Conservation (phyloP, 2,329 filamentous ascomycete species). For the Colletotrichum orchidophilum region DNA sequence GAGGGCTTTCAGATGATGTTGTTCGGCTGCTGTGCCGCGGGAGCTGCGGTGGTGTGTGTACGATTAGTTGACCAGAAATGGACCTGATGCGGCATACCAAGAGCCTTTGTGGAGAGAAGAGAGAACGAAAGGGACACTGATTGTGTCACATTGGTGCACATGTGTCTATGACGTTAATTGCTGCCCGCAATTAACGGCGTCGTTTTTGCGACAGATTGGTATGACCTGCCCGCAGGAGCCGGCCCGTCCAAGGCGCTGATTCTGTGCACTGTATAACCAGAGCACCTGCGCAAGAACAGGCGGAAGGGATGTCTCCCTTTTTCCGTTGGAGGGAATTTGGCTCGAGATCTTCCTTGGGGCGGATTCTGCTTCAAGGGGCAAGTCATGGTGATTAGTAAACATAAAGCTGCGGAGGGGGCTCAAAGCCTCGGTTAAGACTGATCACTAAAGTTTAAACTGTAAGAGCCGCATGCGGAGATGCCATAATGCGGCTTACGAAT, state of each 20-base stretch:
- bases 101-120: too few relatives aligned
- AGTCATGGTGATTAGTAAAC: not conserved
- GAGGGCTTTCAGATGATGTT: conserved; percentile 18
- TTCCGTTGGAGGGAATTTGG: too few relatives aligned
- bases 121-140: too few relatives aligned
- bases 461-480: too few relatives aligned
- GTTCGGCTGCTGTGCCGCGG: conserved; percentile 7
- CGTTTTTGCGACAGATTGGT: too few relatives aligned
- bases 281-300: not conserved
- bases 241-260: not conserved
- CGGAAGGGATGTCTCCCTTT: not conserved
- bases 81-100: not conserved
- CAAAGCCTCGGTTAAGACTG: not conserved
- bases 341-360: too few relatives aligned
- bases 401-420: not conserved
- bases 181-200: not conserved
- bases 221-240: not conserved
- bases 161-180: too few relatives aligned
- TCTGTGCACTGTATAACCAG: not conserved
- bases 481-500: not conserved
- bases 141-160: not conserved
- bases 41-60: conserved; percentile 11
- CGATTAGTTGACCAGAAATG: not conserved
- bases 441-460: not conserved
- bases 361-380: not conserved